phyloP scores from a whole-genome alignment of 345 rosid species.

The Acer campestre region DNA sequence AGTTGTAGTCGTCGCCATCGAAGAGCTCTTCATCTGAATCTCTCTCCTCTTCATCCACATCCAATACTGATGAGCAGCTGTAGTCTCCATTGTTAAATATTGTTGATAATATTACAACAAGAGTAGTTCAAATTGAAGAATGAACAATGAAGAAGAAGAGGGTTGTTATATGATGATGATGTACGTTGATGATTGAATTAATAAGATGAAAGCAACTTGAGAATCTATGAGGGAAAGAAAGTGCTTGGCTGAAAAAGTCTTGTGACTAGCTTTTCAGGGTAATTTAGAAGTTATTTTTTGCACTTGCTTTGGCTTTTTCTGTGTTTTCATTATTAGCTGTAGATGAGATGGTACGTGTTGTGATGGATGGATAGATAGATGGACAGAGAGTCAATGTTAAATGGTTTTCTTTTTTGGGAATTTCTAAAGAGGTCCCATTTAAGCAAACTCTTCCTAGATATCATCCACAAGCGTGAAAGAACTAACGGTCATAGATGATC shows the following conservation, averaged over 20 bases:
- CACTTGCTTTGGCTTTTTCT: conserved; percentile 39
- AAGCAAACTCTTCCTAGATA: conserved; percentile 32
- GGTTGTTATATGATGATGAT: neutral
- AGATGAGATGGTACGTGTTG: neutral
- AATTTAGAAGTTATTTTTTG: neutral
- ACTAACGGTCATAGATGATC: conserved; percentile 18
- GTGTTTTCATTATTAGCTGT: conserved; percentile 31
- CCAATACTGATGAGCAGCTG: conserved; percentile 36
- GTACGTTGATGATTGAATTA: conserved; percentile 10
- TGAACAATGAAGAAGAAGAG: neutral
- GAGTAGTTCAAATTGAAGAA: neutral
- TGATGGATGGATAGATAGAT: conserved; percentile 23
- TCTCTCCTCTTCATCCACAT: conserved; percentile 38
- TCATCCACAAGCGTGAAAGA: conserved; percentile 31
- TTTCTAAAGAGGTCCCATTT: conserved; percentile 28
- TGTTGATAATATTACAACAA: neutral
- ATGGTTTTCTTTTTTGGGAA: conserved; percentile 31
- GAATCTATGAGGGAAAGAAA: conserved; percentile 38
- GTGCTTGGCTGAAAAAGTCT: conserved; percentile 41
- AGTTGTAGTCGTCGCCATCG: conserved; percentile 23
- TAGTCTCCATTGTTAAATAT: conserved; percentile 29
- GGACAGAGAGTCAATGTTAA: conserved; percentile 31
- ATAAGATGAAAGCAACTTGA: conserved; percentile 30
- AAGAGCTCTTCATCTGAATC: conserved; percentile 22
- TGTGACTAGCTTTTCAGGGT: conserved; percentile 28